These are phyloP conservation scores for Aspergillus cristatus DNA, from an alignment of 495 filamentous ascomycete species.

Conservation along the genomic window DNA sequence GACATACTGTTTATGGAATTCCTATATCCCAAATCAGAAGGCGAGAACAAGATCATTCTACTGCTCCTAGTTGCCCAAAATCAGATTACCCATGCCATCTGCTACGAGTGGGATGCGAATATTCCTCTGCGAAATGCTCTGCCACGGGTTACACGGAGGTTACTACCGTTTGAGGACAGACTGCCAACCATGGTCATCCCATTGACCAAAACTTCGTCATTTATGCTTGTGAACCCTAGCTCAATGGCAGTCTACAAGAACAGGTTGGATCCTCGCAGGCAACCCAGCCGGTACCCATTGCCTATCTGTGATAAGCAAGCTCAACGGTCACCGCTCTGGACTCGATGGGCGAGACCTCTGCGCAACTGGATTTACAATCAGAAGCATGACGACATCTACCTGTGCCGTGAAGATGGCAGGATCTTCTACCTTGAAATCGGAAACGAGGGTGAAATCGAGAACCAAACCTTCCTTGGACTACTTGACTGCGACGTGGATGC, in stretches of 20 bases:
- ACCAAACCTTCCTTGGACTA: constrained; percentile 27
- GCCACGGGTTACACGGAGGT: constrained; percentile 37
- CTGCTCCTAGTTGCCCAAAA: constrained; percentile 58
- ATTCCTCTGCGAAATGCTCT: constrained; percentile 22
- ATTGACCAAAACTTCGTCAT: constrained; percentile 53
- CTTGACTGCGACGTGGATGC: constrained; percentile 37
- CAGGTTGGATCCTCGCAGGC: constrained; percentile 28
- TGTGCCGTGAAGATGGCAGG: constrained; percentile 73
- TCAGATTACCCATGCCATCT: constrained; percentile 50
- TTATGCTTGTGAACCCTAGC: constrained; percentile 51
- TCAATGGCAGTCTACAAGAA: constrained; percentile 53
- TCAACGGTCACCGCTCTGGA: constrained; percentile 33
- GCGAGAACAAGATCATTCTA: constrained; percentile 61
- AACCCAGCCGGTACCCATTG: constrained; percentile 20
- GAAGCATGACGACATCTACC: constrained; percentile 60
- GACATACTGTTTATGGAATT: constrained; percentile 82
- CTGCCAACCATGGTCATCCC: constrained; percentile 61
- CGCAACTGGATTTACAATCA: constrained; percentile 49
- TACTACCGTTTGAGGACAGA: constrained; percentile 49
- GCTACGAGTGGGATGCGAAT: constrained; percentile 66
- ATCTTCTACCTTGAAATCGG: constrained; percentile 60
- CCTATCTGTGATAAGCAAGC: constrained; percentile 20
- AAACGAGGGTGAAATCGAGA: constrained; percentile 29
- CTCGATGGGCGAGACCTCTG: constrained; percentile 63
- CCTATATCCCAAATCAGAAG: constrained; percentile 54